Conservation (phyloP, 2,329 filamentous ascomycete genomes). For the Alternaria sp. region DNA sequence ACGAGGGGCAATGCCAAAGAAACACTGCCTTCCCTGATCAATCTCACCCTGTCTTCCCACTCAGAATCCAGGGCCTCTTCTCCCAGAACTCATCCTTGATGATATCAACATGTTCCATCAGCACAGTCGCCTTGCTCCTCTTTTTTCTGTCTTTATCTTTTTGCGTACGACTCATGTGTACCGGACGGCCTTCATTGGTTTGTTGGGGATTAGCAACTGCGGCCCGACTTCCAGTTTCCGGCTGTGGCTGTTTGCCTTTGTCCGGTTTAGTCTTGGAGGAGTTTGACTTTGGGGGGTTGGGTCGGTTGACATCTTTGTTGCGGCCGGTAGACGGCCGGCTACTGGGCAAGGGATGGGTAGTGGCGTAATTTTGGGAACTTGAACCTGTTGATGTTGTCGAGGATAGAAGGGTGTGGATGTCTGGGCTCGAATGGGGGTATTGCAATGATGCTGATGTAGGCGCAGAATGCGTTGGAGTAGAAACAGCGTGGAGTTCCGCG, state of each 20-base stretch:
- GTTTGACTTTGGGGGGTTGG: conserved; percentile 8
- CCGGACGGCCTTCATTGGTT: conserved; percentile 48
- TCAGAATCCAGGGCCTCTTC: conserved; percentile 75
- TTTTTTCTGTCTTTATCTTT: conserved; percentile 83
- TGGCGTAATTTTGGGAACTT: conserved; percentile 8
- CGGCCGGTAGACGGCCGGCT: conserved; percentile 11
- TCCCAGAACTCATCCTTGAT: conserved; percentile 97
- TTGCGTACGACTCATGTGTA: conserved; percentile 77
- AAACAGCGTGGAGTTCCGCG: conserved; percentile 28
- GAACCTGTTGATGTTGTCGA: not conserved
- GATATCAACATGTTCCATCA: conserved; percentile 88
- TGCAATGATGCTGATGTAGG: conserved; percentile 25
- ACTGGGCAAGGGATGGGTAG: not conserved
- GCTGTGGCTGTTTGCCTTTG: conserved; percentile 8
- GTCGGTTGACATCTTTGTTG: conserved; percentile 1
- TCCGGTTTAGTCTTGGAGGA: not conserved
- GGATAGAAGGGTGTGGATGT: conserved; percentile 11
- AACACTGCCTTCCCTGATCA: not conserved
- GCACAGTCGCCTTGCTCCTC: conserved; percentile 79
- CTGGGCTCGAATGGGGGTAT: conserved; percentile 13
- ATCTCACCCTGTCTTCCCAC: conserved; percentile 41
- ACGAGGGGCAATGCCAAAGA: not conserved
- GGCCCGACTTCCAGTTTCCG: conserved; percentile 24
- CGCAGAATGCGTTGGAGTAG: conserved; percentile 30
- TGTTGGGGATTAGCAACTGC: conserved; percentile 13